phyloP scores from a whole-genome alignment of 2,329 filamentous ascomycete species.

The Exophiala xenobiotica region DNA sequence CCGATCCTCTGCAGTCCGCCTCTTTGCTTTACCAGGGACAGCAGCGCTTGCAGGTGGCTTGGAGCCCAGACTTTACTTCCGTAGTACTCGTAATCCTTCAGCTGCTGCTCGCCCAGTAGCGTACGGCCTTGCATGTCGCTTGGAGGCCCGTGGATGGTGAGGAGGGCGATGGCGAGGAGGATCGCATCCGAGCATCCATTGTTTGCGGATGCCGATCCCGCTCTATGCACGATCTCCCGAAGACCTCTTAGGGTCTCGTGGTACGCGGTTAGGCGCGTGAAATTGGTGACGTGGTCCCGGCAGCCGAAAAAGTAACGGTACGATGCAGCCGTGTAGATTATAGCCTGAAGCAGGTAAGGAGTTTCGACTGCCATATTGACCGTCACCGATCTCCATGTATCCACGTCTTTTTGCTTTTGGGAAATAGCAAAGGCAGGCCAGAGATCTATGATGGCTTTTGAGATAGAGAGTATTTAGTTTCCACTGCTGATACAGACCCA shows the following conservation, averaged over 20 bases:
- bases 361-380: constrained; percentile 7
- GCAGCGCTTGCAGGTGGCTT: constrained; percentile 13
- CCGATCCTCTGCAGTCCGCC: constrained; percentile 12
- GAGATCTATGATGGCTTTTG: constrained; percentile 19
- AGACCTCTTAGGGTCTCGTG: constrained; percentile 9
- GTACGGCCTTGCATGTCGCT: neutral
- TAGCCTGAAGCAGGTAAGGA: constrained; percentile 14
- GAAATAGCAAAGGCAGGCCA: constrained; percentile 17
- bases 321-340: constrained; percentile 15
- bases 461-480: too few relatives aligned
- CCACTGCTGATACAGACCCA: too few relatives aligned
- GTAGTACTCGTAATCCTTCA: constrained; percentile 15
- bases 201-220: neutral
- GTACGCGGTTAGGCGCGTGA: constrained; percentile 10
- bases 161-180: constrained; percentile 13
- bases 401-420: constrained; percentile 11
- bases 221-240: constrained; percentile 9
- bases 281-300: neutral
- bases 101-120: neutral
- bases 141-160: constrained; percentile 11
- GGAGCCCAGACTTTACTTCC: constrained; percentile 11
- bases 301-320: constrained; percentile 18
- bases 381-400: constrained; percentile 11
- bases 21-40: constrained; percentile 10
- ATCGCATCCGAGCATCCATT: constrained; percentile 10